Evolutionary conservation across 768 basidiomycete species (phyloP).

Genomic region (Russula dissimulans): DNA sequence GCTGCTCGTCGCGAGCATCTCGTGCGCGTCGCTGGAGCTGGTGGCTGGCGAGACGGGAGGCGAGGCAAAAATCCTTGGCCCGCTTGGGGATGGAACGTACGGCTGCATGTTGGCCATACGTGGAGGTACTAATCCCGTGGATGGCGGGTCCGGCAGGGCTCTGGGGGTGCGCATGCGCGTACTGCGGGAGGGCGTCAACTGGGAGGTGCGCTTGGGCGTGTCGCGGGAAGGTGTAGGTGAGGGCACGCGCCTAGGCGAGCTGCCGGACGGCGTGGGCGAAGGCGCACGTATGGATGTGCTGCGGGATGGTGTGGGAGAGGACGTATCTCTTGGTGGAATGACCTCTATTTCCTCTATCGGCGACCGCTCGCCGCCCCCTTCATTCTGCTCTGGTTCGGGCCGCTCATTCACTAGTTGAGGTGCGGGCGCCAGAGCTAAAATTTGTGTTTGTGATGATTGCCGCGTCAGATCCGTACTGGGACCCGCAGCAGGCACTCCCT

Average conservation of each 20-base stretch:
- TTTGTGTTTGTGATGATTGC: not conserved
- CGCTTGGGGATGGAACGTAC: not conserved
- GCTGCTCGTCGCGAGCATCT: not conserved
- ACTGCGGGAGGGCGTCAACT: not conserved
- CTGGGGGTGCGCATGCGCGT: not conserved
- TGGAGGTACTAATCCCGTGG: not conserved
- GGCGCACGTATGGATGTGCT: not conserved
- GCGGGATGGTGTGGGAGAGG: not conserved
- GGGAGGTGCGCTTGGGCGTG: not conserved
- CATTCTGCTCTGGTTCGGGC: not conserved
- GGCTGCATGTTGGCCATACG: not conserved
- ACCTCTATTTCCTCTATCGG: not conserved
- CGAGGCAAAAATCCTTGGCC: not conserved
- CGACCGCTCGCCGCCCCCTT: not conserved
- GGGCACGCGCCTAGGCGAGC: not conserved
- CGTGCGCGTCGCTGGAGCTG: not conserved
- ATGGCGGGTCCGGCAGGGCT: not conserved
- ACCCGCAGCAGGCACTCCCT: not conserved
- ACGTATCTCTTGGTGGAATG: not conserved
- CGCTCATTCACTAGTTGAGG: not conserved
- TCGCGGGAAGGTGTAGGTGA: not conserved
- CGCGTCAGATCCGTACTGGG: not conserved
- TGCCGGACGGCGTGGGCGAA: not conserved
- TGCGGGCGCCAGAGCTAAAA: not conserved
- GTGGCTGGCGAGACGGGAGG: not conserved